A percentile compares a stretch with the other conserved stretches of the same genome.
Evolutionary conservation across 139 green algal species (phyloP).

Genomic region (Chlorella sorokiniana): DNA sequence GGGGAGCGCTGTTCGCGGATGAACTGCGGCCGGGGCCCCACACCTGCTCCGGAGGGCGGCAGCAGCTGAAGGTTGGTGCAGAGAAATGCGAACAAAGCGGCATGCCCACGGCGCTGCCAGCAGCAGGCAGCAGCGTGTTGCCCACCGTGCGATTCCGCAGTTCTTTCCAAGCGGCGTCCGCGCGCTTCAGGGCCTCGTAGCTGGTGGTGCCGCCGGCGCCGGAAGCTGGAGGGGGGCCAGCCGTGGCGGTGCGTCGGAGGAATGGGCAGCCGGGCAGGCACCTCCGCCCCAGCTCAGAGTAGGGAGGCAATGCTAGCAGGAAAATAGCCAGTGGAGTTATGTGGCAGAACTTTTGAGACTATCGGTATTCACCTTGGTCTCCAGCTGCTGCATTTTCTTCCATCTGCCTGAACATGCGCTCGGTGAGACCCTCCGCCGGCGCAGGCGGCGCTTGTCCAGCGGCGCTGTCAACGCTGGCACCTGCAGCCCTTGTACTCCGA

Average conservation of each 20-base stretch:
- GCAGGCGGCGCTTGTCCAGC: background rate
- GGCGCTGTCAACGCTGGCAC: background rate
- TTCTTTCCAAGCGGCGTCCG: conserved; percentile 72
- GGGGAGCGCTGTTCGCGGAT: conserved; percentile 37
- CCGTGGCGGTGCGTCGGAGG: too few species aligned
- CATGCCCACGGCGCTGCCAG: background rate
- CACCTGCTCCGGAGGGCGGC: conserved; percentile 1
- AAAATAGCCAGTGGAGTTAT: background rate
- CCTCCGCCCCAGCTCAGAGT: too few species aligned
- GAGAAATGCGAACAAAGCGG: background rate
- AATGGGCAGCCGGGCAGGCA: background rate
- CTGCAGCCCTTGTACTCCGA: background rate
- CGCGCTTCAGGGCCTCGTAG: conserved; percentile 66
- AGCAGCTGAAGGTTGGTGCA: background rate
- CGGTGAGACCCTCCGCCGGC: background rate
- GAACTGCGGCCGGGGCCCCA: conserved; percentile 59
- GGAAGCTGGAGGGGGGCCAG: conserved; percentile 42
- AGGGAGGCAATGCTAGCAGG: too few species aligned
- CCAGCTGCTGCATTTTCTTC: conserved; percentile 1
- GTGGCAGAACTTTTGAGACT: too few species aligned
- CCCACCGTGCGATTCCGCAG: conserved; percentile 50
- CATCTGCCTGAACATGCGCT: conserved; percentile 34
- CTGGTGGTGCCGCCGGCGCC: conserved; percentile 80
- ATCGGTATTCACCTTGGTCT: background rate
- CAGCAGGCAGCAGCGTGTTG: too few species aligned